phyloP scores from a whole-genome alignment of 1,139 yeast genomes.

The Saccharomyces hybrid region DNA sequence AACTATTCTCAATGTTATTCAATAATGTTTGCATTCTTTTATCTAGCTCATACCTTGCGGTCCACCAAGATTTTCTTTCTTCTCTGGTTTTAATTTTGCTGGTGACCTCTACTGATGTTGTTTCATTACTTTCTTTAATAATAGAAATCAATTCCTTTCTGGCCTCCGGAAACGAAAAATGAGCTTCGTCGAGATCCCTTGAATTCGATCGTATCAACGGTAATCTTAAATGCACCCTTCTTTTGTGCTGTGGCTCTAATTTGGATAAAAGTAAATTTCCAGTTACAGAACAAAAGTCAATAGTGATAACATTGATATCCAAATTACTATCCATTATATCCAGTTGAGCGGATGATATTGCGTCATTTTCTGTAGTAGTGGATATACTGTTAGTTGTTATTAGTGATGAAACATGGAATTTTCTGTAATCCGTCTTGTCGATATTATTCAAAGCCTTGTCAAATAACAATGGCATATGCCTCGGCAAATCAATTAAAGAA shows the following conservation, averaged over 20 bases:
- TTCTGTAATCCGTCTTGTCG: slow-evolving; percentile 18
- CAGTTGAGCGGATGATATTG: slow-evolving; percentile 10
- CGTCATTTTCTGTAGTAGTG: slow-evolving; percentile 6
- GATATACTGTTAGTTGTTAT: slow-evolving; percentile 1
- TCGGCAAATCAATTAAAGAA: slow-evolving; percentile 18
- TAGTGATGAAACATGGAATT: slow-evolving; percentile 13
- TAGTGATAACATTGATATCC: slow-evolving; percentile 47
- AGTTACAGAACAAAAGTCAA: slow-evolving; percentile 54
- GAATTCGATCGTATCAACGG: slow-evolving; percentile 50
- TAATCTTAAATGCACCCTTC: slow-evolving; percentile 46
- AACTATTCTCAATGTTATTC: slow-evolving; percentile 49
- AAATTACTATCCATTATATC: slow-evolving; percentile 23
- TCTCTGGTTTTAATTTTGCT: slow-evolving; percentile 42
- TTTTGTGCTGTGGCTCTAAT: slow-evolving; percentile 27
- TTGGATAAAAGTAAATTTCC: slow-evolving; percentile 54
- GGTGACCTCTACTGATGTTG: slow-evolving; percentile 50
- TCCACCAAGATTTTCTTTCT: slow-evolving; percentile 76
- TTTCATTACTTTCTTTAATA: slow-evolving; percentile 50
- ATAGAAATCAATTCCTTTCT: slow-evolving; percentile 41
- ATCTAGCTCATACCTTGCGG: slow-evolving; percentile 56
- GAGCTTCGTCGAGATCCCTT: slow-evolving; percentile 39
- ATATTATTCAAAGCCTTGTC: slow-evolving; percentile 18
- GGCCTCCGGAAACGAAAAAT: slow-evolving; percentile 43
- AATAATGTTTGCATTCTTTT: slow-evolving; percentile 45
- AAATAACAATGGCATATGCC: slow-evolving; percentile 18